Evolutionary conservation across 495 filamentous ascomycete genomes (phyloP), one percentile per base, ranked within the genome.

Genomic region (Neurospora sp.): DNA sequence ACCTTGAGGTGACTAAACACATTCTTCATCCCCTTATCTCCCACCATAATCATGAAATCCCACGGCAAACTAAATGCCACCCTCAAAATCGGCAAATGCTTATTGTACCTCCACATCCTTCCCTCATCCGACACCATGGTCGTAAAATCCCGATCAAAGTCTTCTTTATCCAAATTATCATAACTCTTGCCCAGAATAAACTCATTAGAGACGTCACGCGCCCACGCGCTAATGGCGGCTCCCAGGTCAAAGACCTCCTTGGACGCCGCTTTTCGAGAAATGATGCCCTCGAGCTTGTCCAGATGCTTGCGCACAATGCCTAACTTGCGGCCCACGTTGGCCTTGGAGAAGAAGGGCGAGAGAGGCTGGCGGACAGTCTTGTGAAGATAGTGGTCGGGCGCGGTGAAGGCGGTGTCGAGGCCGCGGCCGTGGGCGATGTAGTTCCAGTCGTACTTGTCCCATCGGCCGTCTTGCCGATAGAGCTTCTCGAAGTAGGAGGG

Each of bases 401-500:
- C 74, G 18, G 40, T 75, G 44, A 81, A 6, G 68, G 69, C 76
- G 7, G 74, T 71, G 48, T 70, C 70, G 22, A 72, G 68, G 1
- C 74, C 71, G 9, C 45, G 45, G 1, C 73, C 76, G 38, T 75
- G 73, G 31, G 77, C 78, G 65, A 79, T 74, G 37, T 77, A 72
- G 10, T 75, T 38, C 78, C 78, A 81, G 16, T 40, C 71, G 68
- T 80, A 78, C 69, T 80, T 81, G 70, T 79, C 41, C 75, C 79
- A 79, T 1, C 72, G 73, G n/a, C 77, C 76, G 14, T 80, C 78
- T 31, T 75, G 69, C 69, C 78, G 73, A 71, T 81, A 81, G 14
- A 82, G 71, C 39, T 70, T 75, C 48, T 80, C 75, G 69, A 74
- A 79, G 71, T 77, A 81, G 22, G 72, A 48, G 16, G 79, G 65